phyloP scores from a whole-genome alignment of 2,329 filamentous ascomycete species.

The Xylaria polymorpha region DNA sequence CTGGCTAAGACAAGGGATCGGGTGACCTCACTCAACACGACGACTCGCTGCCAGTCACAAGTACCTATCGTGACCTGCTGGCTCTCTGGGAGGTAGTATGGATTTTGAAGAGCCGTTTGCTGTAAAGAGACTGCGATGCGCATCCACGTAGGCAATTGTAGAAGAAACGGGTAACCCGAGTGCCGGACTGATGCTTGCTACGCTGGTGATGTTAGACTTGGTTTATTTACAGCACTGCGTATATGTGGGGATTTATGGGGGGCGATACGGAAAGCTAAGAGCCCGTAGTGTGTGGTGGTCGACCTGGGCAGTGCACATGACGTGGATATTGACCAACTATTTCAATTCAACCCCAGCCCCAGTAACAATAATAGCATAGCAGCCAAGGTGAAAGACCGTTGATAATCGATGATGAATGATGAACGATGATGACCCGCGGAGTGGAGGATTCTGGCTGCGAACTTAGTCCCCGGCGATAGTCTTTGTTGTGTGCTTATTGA shows the following conservation, averaged over 20 bases:
- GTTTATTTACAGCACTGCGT: conserved; percentile 25
- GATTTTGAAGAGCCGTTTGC: conserved; percentile 16
- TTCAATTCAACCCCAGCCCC: conserved; percentile 31
- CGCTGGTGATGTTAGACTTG: conserved; percentile 14
- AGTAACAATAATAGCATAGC: conserved; percentile 30
- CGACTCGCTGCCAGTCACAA: conserved; percentile 29
- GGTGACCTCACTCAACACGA: conserved; percentile 38
- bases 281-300: conserved; percentile 17
- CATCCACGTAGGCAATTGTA: conserved; percentile 27
- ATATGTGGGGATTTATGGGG: conserved; percentile 32
- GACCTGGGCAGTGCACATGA: conserved; percentile 37
- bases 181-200: conserved; percentile 4
- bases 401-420: conserved; percentile 11
- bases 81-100: neutral
- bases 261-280: conserved; percentile 26
- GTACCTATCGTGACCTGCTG: conserved; percentile 21
- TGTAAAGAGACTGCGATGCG: neutral
- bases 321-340: conserved; percentile 31
- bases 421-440: conserved; percentile 28
- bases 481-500: conserved; percentile 33
- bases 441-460: conserved; percentile 24
- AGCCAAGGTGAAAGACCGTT: neutral
- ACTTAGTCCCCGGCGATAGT: conserved; percentile 37
- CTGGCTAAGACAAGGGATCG: conserved; percentile 34
- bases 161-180: conserved; percentile 21